Evolutionary conservation across 805 yeast species (phyloP).

Genomic region (Metschnikowia lachancei): DNA sequence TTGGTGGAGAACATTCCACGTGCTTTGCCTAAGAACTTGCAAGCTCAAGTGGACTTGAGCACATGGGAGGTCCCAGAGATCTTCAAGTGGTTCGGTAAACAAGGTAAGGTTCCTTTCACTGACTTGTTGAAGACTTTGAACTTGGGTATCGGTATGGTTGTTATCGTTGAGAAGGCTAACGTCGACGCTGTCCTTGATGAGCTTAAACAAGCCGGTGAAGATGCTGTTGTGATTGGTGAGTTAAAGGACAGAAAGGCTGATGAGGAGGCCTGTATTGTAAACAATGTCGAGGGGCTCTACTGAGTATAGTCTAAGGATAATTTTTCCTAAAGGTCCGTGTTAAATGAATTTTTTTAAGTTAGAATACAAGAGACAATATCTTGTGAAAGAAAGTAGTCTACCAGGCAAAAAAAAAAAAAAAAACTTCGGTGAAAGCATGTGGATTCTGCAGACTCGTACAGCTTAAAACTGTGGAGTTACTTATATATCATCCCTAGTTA

Average conservation of each 20-base stretch:
- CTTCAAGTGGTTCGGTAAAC: slow-evolving; percentile 89
- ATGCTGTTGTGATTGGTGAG: slow-evolving; percentile 52
- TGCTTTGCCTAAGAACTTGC: slow-evolving; percentile 76
- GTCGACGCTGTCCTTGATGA: slow-evolving; percentile 54
- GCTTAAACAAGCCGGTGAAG: slow-evolving; percentile 67
- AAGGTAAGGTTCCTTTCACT: slow-evolving; percentile 82
- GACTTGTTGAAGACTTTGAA: slow-evolving; percentile 91
- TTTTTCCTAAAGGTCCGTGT: neutral
- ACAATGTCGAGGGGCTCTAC: slow-evolving; percentile 20
- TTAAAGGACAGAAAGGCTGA: slow-evolving; percentile 39
- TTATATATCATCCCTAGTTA: too few relatives aligned
- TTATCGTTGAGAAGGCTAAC: slow-evolving; percentile 69
- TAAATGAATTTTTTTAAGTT: neutral
- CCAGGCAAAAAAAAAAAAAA: neutral
- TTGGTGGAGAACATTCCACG: slow-evolving; percentile 94
- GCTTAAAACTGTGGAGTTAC: too few relatives aligned
- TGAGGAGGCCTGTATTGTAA: slow-evolving; percentile 62
- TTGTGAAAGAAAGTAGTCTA: neutral
- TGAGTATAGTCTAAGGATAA: slow-evolving; percentile 2
- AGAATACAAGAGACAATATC: neutral
- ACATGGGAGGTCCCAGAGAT: slow-evolving; percentile 85
- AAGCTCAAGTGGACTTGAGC: slow-evolving; percentile 75
- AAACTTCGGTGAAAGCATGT: too few relatives aligned
- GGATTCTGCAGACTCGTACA: too few relatives aligned
- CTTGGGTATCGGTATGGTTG: slow-evolving; percentile 96